These are phyloP conservation scores for Colletotrichum cordylinicola DNA, from an alignment of 2,329 filamentous ascomycete genomes.

Conservation along the genomic window DNA sequence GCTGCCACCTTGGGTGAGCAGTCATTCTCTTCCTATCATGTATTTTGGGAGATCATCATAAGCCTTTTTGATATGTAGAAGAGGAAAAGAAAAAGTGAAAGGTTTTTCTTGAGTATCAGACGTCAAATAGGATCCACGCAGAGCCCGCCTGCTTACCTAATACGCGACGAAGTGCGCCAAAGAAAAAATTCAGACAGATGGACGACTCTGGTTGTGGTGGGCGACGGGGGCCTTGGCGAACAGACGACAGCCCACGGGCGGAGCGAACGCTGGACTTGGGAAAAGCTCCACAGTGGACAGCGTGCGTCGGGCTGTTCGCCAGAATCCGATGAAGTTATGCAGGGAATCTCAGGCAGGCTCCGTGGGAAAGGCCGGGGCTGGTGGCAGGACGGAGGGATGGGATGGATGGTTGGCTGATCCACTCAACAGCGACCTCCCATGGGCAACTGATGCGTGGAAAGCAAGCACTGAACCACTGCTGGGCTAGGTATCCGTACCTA, in stretches of 20 bases:
- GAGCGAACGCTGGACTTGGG: background rate
- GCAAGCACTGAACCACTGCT: background rate
- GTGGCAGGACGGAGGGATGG: background rate
- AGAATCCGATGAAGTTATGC: conserved; percentile 12
- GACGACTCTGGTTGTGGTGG: background rate
- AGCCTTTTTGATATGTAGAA: conserved; percentile 49
- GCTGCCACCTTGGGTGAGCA: conserved; percentile 51
- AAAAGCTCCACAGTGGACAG: background rate
- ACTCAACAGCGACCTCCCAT: background rate
- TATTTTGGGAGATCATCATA: conserved; percentile 64
- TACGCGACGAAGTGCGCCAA: background rate
- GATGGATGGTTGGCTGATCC: background rate
- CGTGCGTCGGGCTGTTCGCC: background rate
- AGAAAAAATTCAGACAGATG: background rate
- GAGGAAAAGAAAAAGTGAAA: conserved; percentile 31
- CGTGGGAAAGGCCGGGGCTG: background rate
- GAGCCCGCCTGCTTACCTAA: conserved; percentile 10
- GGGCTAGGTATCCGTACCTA: background rate
- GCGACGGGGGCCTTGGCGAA: background rate
- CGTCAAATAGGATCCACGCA: conserved; percentile 16
- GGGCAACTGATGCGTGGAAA: background rate
- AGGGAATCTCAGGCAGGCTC: background rate
- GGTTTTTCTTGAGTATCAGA: conserved; percentile 19
- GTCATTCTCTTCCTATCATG: conserved; percentile 76
- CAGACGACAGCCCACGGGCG: background rate